Base-by-base conservation (phyloP, 192 early-diverging fungal species). In the Backusella mclennaniae region DNA sequence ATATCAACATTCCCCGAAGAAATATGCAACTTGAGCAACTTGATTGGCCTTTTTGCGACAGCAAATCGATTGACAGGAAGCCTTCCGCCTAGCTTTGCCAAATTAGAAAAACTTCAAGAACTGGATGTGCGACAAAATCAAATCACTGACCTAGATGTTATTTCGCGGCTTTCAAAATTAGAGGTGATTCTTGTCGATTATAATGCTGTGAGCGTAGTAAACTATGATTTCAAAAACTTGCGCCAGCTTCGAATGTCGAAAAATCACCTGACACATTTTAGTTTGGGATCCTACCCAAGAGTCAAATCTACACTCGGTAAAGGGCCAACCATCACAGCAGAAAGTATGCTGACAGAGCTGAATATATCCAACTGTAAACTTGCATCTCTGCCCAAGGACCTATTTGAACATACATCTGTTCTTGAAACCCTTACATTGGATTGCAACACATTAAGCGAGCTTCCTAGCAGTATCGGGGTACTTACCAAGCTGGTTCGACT, bases 111-210 rank as follows among this genome's bases (percentile, higher is more conserved):
- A 39, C 85, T 97, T 3, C 84, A 83, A 73, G 89, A 92, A 67
- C 82, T 97, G 35, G 95, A 97, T 77, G 83, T 96, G 63, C 91
- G 95, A 7, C 91, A 93, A 56, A 97, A 97, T 80, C 79, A 81
- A 35, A 88, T 97, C 69, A 89, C 92, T 67, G 89, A 93, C 66
- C 71, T 93, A 21, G 84, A 88, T 49, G 75, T 87, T 5, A 59
- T 92, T 7, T 87, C 87, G 8, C 73, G 84, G 19, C 70, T 93
- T 8, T 87, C 86, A 33, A 85, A 84, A 1, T 82, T 94, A 23
- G 85, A 92, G 73, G 83, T 88, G 26, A 76, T 93, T 17, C 80
- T 84, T 67, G 89, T 91, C 11, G 93, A 94, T 75, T 92, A 87
- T 73, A 95, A 95, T 84, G 85, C 88, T 66, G 87, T 93, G 35